phyloP scores from a whole-genome alignment of 306 rosid genomes.

The Canavalia gladiata region DNA sequence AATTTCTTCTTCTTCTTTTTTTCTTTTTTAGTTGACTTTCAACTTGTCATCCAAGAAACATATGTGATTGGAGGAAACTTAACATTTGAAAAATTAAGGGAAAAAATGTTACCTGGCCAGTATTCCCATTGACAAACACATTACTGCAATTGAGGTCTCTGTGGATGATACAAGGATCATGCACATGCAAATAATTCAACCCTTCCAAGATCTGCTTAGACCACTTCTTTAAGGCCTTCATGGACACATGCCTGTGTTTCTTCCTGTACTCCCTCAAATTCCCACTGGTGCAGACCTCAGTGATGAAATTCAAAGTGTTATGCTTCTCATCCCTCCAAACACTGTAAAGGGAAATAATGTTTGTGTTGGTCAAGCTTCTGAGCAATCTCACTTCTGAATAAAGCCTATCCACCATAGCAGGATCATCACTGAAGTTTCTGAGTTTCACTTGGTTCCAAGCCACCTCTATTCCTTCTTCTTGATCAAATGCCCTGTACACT shows the following conservation, averaged over 20 bases:
- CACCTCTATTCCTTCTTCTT: slow-evolving; percentile 86
- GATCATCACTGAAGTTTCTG: slow-evolving; percentile 67
- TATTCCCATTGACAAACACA: slow-evolving; percentile 86
- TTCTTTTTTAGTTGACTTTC: neutral
- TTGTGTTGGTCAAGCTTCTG: slow-evolving; percentile 61
- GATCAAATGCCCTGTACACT: slow-evolving; percentile 87
- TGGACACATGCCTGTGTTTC: slow-evolving; percentile 79
- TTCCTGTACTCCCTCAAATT: slow-evolving; percentile 81
- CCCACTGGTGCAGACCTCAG: slow-evolving; percentile 91
- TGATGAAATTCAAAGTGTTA: slow-evolving; percentile 73
- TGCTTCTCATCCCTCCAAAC: slow-evolving; percentile 71
- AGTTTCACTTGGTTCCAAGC: slow-evolving; percentile 97
- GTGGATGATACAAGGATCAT: slow-evolving; percentile 86
- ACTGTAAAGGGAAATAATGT: slow-evolving; percentile 68
- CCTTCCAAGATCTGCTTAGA: slow-evolving; percentile 78
- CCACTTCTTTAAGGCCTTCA: slow-evolving; percentile 90
- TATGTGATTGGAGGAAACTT: neutral
- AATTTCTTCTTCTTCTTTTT: neutral
- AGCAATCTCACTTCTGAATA: slow-evolving; percentile 83
- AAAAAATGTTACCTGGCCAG: slow-evolving; percentile 68
- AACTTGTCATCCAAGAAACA: slow-evolving; percentile 28
- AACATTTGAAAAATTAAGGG: neutral
- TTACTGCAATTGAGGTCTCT: slow-evolving; percentile 96
- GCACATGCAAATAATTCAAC: slow-evolving; percentile 76
- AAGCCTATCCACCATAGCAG: slow-evolving; percentile 75